phyloP scores from a whole-genome alignment of 2,329 filamentous ascomycete species.

The Pseudocercospora crystallina region DNA sequence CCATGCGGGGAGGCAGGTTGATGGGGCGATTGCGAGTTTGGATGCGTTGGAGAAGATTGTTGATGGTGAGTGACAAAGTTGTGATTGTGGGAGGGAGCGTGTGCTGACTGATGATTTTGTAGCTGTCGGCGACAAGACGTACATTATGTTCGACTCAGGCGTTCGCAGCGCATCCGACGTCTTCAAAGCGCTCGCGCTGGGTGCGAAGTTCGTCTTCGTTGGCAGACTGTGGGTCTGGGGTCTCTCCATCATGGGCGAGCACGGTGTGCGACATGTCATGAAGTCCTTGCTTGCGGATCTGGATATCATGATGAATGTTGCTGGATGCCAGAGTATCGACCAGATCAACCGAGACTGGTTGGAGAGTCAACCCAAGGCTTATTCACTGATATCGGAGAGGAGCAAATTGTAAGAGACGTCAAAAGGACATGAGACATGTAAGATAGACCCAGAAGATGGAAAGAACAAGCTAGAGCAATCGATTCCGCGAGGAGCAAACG shows the following conservation, averaged over 20 bases:
- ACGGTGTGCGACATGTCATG: slow-evolving; percentile 62
- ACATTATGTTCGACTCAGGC: slow-evolving; percentile 63
- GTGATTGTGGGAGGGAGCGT: too few relatives aligned
- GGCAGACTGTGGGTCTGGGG: slow-evolving; percentile 63
- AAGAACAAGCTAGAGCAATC: too few relatives aligned
- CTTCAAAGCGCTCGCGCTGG: slow-evolving; percentile 61
- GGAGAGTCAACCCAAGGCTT: slow-evolving; percentile 28
- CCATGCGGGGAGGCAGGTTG: slow-evolving; percentile 67
- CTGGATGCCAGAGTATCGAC: slow-evolving; percentile 53
- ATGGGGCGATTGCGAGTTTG: slow-evolving; percentile 59
- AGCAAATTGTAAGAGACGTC: slow-evolving; percentile 20
- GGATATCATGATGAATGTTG: slow-evolving; percentile 62
- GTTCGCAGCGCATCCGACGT: slow-evolving; percentile 58
- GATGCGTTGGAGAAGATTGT: slow-evolving; percentile 62
- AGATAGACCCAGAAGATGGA: neutral
- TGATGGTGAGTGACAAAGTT: slow-evolving; percentile 39
- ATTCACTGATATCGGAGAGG: slow-evolving; percentile 27
- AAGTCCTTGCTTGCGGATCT: slow-evolving; percentile 62
- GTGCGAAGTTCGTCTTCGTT: slow-evolving; percentile 63
- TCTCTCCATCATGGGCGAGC: slow-evolving; percentile 59
- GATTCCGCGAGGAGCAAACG: too few relatives aligned
- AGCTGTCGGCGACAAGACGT: slow-evolving; percentile 51
- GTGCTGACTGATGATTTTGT: slow-evolving; percentile 1
- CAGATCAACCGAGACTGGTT: slow-evolving; percentile 34
- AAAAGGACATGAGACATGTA: neutral